Percentiles rank a stretch among this genome's conserved stretches.
phyloP scores from a whole-genome alignment of 345 rosid species.

The Aethionema arabicum region DNA sequence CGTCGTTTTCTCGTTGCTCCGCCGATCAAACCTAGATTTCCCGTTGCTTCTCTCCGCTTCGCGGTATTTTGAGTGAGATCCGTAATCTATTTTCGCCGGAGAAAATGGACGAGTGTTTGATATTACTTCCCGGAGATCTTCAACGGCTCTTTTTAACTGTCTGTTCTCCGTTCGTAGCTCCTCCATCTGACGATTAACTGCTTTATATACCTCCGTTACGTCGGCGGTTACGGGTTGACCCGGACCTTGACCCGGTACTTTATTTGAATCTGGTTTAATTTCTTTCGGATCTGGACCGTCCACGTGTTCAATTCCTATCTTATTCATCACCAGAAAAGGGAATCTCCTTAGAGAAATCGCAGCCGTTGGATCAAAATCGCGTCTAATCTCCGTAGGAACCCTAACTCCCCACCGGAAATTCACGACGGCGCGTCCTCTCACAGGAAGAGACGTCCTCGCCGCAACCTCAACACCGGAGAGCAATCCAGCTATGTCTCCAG shows the following conservation, averaged over 20 bases:
- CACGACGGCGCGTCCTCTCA: conserved; percentile 59
- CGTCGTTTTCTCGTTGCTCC: conserved; percentile 47
- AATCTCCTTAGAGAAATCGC: conserved; percentile 58
- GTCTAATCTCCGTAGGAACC: conserved; percentile 65
- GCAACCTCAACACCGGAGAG: conserved; percentile 68
- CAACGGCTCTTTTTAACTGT: conserved; percentile 61
- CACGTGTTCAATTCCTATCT: conserved; percentile 85
- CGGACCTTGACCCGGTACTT: conserved; percentile 21
- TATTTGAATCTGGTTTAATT: conserved; percentile 13
- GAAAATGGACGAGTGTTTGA: conserved; percentile 27
- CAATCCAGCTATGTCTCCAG: conserved; percentile 43
- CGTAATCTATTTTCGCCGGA: conserved; percentile 36
- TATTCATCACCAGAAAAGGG: conserved; percentile 80
- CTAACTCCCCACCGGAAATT: conserved; percentile 92
- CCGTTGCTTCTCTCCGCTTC: conserved; percentile 48
- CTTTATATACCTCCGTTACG: conserved; percentile 51
- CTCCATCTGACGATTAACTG: conserved; percentile 63
- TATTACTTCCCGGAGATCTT: conserved; percentile 65
- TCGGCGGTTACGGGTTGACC: conserved; percentile 32
- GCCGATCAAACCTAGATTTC: conserved; percentile 40
- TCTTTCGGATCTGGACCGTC: conserved; percentile 37
- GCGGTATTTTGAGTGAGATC: conserved; percentile 40
- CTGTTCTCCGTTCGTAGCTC: conserved; percentile 65
- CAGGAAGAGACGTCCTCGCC: conserved; percentile 72
- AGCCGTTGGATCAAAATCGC: conserved; percentile 39